A percentile compares a stretch with the other conserved stretches of the same genome.
Conservation (phyloP, 2,329 filamentous ascomycete species). For the Scopulariopsis brevicaulis region DNA sequence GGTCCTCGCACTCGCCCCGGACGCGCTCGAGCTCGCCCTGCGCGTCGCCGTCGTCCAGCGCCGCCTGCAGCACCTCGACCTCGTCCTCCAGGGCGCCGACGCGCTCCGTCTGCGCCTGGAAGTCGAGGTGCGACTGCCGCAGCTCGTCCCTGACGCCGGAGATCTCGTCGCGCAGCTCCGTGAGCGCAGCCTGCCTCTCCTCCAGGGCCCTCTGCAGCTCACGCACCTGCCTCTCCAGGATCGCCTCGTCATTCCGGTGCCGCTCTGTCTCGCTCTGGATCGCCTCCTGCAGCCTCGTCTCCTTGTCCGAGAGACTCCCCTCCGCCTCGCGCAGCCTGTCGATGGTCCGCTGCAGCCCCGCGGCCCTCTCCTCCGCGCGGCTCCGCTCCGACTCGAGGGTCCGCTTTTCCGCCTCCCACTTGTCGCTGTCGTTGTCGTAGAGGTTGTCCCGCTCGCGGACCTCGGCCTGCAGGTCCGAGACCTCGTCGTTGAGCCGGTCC, state of each 20-base stretch:
- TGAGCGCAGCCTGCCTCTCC: slow-evolving; percentile 52
- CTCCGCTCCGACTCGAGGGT: slow-evolving; percentile 54
- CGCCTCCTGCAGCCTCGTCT: slow-evolving; percentile 54
- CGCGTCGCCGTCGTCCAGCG: slow-evolving; percentile 53
- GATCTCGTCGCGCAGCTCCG: slow-evolving; percentile 54
- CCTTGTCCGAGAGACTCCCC: slow-evolving; percentile 55
- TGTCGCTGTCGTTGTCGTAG: slow-evolving; percentile 59
- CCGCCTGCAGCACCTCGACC: slow-evolving; percentile 59
- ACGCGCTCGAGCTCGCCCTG: slow-evolving; percentile 16
- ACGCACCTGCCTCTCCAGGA: slow-evolving; percentile 62
- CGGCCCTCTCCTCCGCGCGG: slow-evolving; percentile 55
- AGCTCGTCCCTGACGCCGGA: slow-evolving; percentile 57
- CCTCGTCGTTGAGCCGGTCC: slow-evolving; percentile 43
- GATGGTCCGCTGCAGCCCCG: slow-evolving; percentile 58
- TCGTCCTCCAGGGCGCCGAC: slow-evolving; percentile 62
- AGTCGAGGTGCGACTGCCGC: slow-evolving; percentile 53
- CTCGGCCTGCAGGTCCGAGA: slow-evolving; percentile 50
- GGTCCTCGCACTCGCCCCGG: slow-evolving; percentile 15
- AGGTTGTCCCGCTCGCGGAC: slow-evolving; percentile 59
- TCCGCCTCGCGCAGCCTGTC: slow-evolving; percentile 58
- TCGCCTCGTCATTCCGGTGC: slow-evolving; percentile 59
- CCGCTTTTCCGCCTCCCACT: slow-evolving; percentile 58
- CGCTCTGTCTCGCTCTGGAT: slow-evolving; percentile 58
- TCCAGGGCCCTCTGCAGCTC: slow-evolving; percentile 63
- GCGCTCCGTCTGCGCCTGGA: slow-evolving; percentile 51